Evolutionary conservation across 345 rosid species (phyloP), one percentile per base, ranked within the genome.

Genomic region (Eucalyptus curtisii): DNA sequence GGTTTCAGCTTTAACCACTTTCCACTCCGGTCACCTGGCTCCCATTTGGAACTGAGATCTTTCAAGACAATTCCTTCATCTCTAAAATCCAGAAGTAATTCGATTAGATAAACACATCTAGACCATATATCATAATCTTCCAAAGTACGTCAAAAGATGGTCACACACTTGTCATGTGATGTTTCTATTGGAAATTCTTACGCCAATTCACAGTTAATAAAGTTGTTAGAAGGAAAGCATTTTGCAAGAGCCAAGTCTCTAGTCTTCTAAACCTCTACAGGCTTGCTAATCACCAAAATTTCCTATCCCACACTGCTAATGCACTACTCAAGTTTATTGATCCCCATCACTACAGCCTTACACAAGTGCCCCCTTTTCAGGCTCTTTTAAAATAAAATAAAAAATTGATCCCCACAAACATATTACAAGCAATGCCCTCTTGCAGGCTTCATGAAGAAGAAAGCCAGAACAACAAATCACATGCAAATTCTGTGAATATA

Each of bases 1-100:
- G 99, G 99, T 94, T 96, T 97, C 92, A 97, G 92, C 92, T 96
- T 97, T 94, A 95, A 88, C 99, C 99, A 97, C 93, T 97, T 97
- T 88, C 97, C 99, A 93, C 98, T 97, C 86, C 99, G 96, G 90
- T 97, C 99, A 91, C 98, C 91, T 59, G 99, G 99, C 90, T 97
- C 99, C 99, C 99, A 97, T 91, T 95, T 97, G 20, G 99, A 97
- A 88, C 93, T 95, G 90, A 96, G 95, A 93, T 96, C 99, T 90
- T 97, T 97, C 61, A 97, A 85, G 61, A 96, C 93, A 89, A 97
- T 90, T 88, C 99, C 99, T 94, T 97, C 99, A 92, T 96, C 98
- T 90, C 99, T 97, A 76, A 52, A 59, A 50, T 40, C 57, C 42
- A 68, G 49, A 87, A 57, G 45, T 79, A 88, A 33, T 76, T 44